These are phyloP conservation scores for Alternaria incomplexa DNA, from an alignment of 2,329 filamentous ascomycete genomes.

Conservation along the genomic window DNA sequence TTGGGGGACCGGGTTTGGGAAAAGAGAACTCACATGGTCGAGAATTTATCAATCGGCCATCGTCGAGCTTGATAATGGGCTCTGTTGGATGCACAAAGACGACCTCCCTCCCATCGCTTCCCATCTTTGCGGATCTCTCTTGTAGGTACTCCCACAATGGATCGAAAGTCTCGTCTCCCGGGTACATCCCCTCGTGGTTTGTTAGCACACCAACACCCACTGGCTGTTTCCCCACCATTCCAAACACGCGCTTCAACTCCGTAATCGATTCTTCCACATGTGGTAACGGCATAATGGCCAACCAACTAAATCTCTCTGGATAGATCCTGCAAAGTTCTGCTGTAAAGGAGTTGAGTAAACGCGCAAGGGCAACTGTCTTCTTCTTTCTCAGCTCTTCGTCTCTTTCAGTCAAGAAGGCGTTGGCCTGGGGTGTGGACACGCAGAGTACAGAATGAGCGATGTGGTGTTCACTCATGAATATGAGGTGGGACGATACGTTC, in stretches of 20 bases:
- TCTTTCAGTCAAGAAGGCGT: constrained; percentile 35
- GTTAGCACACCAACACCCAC: constrained; percentile 43
- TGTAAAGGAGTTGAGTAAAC: constrained; percentile 44
- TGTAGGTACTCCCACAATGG: constrained; percentile 38
- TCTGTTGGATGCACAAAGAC: constrained; percentile 47
- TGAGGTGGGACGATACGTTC: constrained; percentile 34
- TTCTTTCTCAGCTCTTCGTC: constrained; percentile 7
- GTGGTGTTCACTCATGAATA: constrained; percentile 38
- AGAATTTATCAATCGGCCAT: constrained; percentile 32
- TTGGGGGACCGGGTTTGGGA: background rate
- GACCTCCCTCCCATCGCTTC: constrained; percentile 27
- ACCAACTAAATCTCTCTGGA: constrained; percentile 37
- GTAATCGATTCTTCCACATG: constrained; percentile 36
- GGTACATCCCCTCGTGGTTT: constrained; percentile 44
- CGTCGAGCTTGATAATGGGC: constrained; percentile 36
- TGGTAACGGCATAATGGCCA: constrained; percentile 38
- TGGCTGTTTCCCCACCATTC: constrained; percentile 35
- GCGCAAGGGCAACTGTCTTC: constrained; percentile 41
- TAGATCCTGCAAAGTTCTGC: constrained; percentile 32
- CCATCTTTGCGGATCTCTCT: constrained; percentile 10
- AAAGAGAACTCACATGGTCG: constrained; percentile 37
- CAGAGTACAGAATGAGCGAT: constrained; percentile 42
- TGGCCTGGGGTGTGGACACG: constrained; percentile 44
- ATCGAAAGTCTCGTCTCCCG: constrained; percentile 35
- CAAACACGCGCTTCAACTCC: constrained; percentile 35